Conservation (phyloP, 1,139 yeast species). For the Spathaspora sp. region DNA sequence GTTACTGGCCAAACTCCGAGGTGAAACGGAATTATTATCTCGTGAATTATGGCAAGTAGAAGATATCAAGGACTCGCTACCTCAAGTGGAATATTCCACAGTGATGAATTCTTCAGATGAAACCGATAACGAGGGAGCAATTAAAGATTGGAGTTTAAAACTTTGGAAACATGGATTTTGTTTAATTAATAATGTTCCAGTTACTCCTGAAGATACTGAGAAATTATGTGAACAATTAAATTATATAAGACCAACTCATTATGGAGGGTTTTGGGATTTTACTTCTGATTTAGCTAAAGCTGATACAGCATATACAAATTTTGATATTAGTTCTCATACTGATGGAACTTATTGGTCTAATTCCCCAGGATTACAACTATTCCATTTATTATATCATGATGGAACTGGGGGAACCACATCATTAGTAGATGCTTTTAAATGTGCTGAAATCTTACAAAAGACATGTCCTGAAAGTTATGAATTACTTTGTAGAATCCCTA, state of each 20-base stretch:
- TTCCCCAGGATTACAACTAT: conserved; percentile 72
- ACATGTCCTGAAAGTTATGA: conserved; percentile 56
- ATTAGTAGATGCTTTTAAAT: conserved; percentile 66
- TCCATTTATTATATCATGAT: conserved; percentile 64
- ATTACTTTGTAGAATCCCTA: conserved; percentile 48
- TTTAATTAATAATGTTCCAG: conserved; percentile 63
- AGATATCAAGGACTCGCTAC: conserved; percentile 45
- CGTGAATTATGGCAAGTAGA: conserved; percentile 49
- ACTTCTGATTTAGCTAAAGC: conserved; percentile 70
- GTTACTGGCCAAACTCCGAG: conserved; percentile 24
- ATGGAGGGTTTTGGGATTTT: conserved; percentile 83
- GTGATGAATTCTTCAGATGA: conserved; percentile 39
- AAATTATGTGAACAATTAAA: conserved; percentile 58
- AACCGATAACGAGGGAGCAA: conserved; percentile 30
- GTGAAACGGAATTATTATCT: conserved; percentile 29
- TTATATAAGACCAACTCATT: conserved; percentile 71
- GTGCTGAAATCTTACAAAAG: conserved; percentile 52
- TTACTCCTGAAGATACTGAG: conserved; percentile 60
- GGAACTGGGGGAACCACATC: conserved; percentile 78
- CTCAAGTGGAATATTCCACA: conserved; percentile 49
- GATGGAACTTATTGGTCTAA: conserved; percentile 83
- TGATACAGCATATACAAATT: conserved; percentile 75
- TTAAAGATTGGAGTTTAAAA: conserved; percentile 60
- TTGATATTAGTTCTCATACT: conserved; percentile 67
- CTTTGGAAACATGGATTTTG: conserved; percentile 65